Base-by-base conservation (phyloP, 148 eudicot species). In the Rhododendron vialii region DNA sequence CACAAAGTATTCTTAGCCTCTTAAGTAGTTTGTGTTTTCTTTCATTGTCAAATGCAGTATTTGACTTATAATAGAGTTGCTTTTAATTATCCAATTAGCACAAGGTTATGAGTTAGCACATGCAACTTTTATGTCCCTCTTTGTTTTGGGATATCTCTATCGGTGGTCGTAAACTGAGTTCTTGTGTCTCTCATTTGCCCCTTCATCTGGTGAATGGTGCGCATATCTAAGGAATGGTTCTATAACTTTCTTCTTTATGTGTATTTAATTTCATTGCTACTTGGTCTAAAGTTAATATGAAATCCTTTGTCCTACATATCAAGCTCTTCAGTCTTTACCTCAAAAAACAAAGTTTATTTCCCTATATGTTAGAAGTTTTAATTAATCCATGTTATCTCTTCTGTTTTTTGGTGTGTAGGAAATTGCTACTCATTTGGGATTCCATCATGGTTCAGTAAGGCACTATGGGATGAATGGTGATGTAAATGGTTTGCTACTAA, bases 391-490 rank as follows among this genome's bases (percentile, higher is more conserved):
- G 45, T 12, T 75, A 18, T 15, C 61, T 78, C 5, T 73, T 84
- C 30, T 2, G 30, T 2, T n/a, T 65, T 65, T 65, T 3, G 26
- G 12, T 24, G 12, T 88, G 67, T 87, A 97, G 99, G 98, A 92
- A 86, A 82, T 95, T 91, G 91, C 95, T 83, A 63, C 90, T 80
- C 98, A 87, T 80, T 87, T 97, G 73, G 89, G 94, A 87, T 92
- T 97, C 84, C 89, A 82, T 89, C 92, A 89, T 38, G 98, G 93
- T 86, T 93, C 98, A 65, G 85, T 97, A 61, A 87, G 91, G 90
- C 99, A 97, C 86, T 93, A 93, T 89, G 93, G 95, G 86, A 87
- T 97, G 89, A 91, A 92, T 87, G 83, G 86, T 83, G 99, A 95
- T 88, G 96, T 92, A 76, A 91, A 93, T 85, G 93, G 93, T 84